Percentiles rank a stretch among this genome's conserved stretches.
phyloP scores from a whole-genome alignment of 2,329 filamentous ascomycete genomes.

The Colletotrichum phormii region DNA sequence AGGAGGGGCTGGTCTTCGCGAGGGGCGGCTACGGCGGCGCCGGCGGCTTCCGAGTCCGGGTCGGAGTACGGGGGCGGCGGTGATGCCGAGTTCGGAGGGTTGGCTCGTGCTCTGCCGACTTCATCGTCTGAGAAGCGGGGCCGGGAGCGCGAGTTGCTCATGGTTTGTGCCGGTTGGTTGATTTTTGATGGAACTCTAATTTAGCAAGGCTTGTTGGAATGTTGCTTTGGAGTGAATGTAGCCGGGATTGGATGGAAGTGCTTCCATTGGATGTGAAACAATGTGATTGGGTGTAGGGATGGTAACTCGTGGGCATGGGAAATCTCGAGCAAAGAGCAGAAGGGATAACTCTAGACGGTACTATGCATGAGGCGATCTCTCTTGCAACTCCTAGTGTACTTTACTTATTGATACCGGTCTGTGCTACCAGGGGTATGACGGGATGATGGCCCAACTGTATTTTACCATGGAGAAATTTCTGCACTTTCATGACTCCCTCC shows the following conservation, averaged over 20 bases:
- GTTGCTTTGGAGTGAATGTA: not conserved
- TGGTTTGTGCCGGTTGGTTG: not conserved
- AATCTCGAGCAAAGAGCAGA: not conserved
- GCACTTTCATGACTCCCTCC: conserved; percentile 3
- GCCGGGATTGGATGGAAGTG: not conserved
- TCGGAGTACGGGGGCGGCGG: conserved; percentile 15
- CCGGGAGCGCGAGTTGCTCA: not conserved
- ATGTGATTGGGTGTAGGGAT: not conserved
- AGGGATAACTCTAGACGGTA: not conserved
- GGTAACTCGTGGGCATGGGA: not conserved
- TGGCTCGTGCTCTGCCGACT: conserved; percentile 18
- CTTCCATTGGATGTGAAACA: not conserved
- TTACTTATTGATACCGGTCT: not conserved
- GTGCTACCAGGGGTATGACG: conserved; percentile 12
- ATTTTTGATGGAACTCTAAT: not conserved
- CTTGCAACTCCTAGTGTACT: not conserved
- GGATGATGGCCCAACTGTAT: conserved; percentile 16
- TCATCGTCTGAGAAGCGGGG: conserved; percentile 26
- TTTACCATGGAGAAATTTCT: not conserved
- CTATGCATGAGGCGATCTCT: conserved; percentile 7
- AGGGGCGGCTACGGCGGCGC: not conserved
- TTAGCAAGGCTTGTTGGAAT: not conserved
- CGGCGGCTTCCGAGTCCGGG: not conserved
- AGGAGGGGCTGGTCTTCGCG: conserved; percentile 42
- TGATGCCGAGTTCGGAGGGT: not conserved